Base-by-base conservation (phyloP, 257 asterid genomes). In the Nyctanthes arbortristis region DNA sequence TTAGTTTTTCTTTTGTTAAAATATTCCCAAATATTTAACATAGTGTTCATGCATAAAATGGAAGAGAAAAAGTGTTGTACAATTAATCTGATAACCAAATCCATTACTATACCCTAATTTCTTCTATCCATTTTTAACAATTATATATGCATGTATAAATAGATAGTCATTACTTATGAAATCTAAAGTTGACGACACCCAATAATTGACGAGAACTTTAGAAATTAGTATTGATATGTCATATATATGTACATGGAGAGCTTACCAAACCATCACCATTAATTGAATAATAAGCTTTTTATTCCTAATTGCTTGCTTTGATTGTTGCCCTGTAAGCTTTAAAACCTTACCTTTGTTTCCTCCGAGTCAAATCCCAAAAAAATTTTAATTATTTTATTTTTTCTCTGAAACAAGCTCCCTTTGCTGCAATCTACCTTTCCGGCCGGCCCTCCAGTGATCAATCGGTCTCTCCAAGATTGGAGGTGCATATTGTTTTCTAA, bases 241-340 rank as follows among this genome's bases (percentile, higher is more conserved):
- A 40, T 43, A 30, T 61, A 27, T 49, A 63, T 45, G 67, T 59
- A 77, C 75, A 77, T 79, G 62, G 84, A 80, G 77, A 80, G 83
- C 73, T 78, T 73, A 84, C 85, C 88, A 84, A n/a, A 84, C 79
- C 78, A 61, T 62, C 34, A 58, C 70, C 78, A 71, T 72, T 52
- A 63, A 71, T 79, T 77, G 54, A 63, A 49, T 61, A 47, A 43
- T 74, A 79, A 54, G 78, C 68, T 65, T 68, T 47, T 49, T 32
- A 55, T 60, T 55, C 59, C 39, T 45, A 52, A 36, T 52, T 52
- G 28, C 58, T 56, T 30, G 33, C 55, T 66, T 47, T 47, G 57
- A 67, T 32, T 32, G 22, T 32, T 24, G 25, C 16, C 27, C 29
- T 69, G 32, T 3, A 52, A 67, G 28, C 39, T 68, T 57, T 59